Evolutionary conservation across 2,329 filamentous ascomycete species (phyloP).

Genomic region (Apiospora phragmitis): DNA sequence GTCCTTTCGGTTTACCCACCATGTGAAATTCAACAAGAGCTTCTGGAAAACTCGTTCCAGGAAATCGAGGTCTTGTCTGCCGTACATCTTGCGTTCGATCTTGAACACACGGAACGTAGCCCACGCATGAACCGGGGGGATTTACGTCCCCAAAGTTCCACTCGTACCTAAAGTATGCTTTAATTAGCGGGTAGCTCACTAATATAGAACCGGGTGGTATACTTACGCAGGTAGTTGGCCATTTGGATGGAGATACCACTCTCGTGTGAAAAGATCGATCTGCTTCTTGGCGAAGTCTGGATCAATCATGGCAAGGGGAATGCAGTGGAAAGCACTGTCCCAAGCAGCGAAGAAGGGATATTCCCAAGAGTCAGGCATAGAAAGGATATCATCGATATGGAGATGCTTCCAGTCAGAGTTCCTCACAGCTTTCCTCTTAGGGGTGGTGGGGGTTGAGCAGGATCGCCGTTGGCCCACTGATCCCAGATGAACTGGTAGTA

Average conservation of each 20-base stretch:
- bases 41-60: slow-evolving; percentile 97
- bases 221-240: slow-evolving; percentile 85
- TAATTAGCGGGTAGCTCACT: slow-evolving; percentile 19
- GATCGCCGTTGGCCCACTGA: slow-evolving; percentile 95
- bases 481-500: slow-evolving; percentile 98
- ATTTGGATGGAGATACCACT: slow-evolving; percentile 99
- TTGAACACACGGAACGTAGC: slow-evolving; percentile 95
- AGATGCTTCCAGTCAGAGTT: slow-evolving; percentile 94
- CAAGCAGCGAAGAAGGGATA: slow-evolving; percentile 98
- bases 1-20: slow-evolving; percentile 99
- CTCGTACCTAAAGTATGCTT: slow-evolving; percentile 63
- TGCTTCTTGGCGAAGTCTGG: slow-evolving; percentile 98
- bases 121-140: slow-evolving; percentile 94
- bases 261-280: slow-evolving; percentile 89
- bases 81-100: slow-evolving; percentile 97
- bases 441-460: slow-evolving; percentile 84
- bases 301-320: slow-evolving; percentile 94
- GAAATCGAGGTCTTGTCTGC: slow-evolving; percentile 91
- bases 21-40: slow-evolving; percentile 92
- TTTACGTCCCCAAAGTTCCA: slow-evolving; percentile 99
- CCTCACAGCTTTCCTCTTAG: slow-evolving; percentile 75
- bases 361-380: slow-evolving; percentile 98
- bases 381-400: slow-evolving; percentile 90
- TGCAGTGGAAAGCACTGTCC: slow-evolving; percentile 97
- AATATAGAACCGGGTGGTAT: neutral